Evolutionary conservation across 805 yeast genomes (phyloP), one percentile per base, ranked within the genome.

Genomic region (Debaryomyces prosopidis): DNA sequence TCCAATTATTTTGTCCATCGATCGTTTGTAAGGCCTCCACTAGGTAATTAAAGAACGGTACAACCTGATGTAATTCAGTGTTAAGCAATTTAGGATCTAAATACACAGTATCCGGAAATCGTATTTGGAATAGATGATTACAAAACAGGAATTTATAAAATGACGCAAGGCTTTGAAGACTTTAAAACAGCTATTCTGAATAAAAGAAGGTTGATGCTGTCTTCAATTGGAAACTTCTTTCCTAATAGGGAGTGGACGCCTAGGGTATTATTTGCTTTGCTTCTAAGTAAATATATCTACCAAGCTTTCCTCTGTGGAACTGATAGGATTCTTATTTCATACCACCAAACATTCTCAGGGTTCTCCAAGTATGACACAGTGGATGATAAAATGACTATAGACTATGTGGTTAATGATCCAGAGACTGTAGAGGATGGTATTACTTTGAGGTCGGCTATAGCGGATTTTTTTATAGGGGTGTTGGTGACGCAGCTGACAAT

Each of bases 371-470:
- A 36, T 36, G 27, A 36, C 12, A 15, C 15, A 9, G 12, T 36
- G 14, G 39, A 36, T 19, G 39, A 36, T 12, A 15, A 36, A 15
- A 15, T 36, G 39, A 9, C 39, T 17, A 36, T 36, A 36, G 20
- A 36, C 39, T 40, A 27, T 32, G 41, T 20, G 9, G 19, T 20
- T 15, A 14, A 39, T n/a, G 39, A 40, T 40, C 40, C 43, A 31
- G 40, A 40, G 23, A 31, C 43, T 8, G 43, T 40, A 15, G 43
- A 16, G 26, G 28, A 40, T 33, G 43, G 43, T 9, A 40, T 40
- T 18, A 40, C 43, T 18, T 40, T 40, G 39, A 40, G 40, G 20
- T 40, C 43, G 16, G 43, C 43, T n/a, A 33, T 40, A 32, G 43
- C 43, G 10, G 43, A 17, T 40, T 40, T 30, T 40, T 20, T n/a